These are phyloP conservation scores for Lactarius trivialis DNA, from an alignment of 768 basidiomycete species.

Conservation along the genomic window DNA sequence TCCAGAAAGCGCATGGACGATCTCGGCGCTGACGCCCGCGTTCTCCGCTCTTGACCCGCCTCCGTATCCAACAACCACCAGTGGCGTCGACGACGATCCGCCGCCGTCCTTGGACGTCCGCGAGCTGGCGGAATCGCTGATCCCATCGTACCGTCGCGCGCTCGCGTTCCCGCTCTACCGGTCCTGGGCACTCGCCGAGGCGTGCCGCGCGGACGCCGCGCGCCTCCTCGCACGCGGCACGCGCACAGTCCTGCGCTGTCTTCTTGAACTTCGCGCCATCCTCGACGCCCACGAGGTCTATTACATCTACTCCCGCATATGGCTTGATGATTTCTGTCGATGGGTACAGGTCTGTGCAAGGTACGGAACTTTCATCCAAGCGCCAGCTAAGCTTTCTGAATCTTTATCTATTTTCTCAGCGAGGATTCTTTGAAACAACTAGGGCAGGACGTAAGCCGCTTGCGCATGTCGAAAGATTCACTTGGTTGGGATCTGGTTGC, in stretches of 20 bases:
- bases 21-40: constrained; percentile 61
- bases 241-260: constrained; percentile 53
- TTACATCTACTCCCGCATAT: constrained; percentile 82
- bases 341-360: constrained; percentile 69
- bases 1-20: constrained; percentile 84
- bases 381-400: not conserved
- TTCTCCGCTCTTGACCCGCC: constrained; percentile 81
- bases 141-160: constrained; percentile 65
- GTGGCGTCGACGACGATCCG: not conserved
- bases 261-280: constrained; percentile 66
- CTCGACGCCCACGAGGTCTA: constrained; percentile 81
- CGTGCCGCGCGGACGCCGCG: constrained; percentile 60
- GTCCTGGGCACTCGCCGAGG: constrained; percentile 66
- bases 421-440: constrained; percentile 49
- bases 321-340: constrained; percentile 80
- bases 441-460: constrained; percentile 35
- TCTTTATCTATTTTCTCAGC: constrained; percentile 31
- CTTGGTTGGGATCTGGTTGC: constrained; percentile 69
- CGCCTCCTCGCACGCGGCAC: constrained; percentile 51
- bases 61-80: constrained; percentile 31
- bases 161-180: constrained; percentile 76
- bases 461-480: constrained; percentile 43
- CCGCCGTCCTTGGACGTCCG: constrained; percentile 26
- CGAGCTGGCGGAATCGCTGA: constrained; percentile 47
- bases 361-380: constrained; percentile 35